These are phyloP conservation scores for Cyberlindnera mississippiensis DNA, from an alignment of 805 yeast species.

Conservation along the genomic window DNA sequence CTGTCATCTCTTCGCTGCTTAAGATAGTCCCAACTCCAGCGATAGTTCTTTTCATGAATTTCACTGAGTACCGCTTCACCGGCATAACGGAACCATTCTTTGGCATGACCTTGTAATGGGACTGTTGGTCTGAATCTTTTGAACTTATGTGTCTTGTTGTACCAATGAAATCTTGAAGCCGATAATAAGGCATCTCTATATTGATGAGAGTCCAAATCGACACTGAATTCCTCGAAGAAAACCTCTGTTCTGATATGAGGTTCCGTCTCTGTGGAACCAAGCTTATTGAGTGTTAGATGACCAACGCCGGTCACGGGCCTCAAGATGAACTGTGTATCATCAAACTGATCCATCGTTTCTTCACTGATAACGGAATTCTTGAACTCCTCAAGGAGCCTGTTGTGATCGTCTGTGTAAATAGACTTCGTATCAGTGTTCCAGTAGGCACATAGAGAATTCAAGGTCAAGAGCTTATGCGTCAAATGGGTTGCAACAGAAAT, in stretches of 20 bases:
- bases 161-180: conserved; percentile 77
- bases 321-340: conserved; percentile 51
- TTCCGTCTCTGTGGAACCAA: conserved; percentile 59
- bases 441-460: conserved; percentile 72
- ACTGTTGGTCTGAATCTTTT: conserved; percentile 62
- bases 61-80: conserved; percentile 73
- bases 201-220: conserved; percentile 79
- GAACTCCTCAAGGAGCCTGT: conserved; percentile 45
- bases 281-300: conserved; percentile 72
- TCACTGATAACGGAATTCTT: conserved; percentile 38
- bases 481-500: conserved; percentile 63
- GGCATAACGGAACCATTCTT: conserved; percentile 78
- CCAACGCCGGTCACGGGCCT: conserved; percentile 91
- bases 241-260: conserved; percentile 76
- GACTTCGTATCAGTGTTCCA: conserved; percentile 71
- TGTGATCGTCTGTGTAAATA: conserved; percentile 44
- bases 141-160: conserved; percentile 69
- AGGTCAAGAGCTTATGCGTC: conserved; percentile 72
- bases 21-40: conserved; percentile 88
- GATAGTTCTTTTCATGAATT: conserved; percentile 73
- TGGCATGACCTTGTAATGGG: conserved; percentile 56
- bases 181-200: conserved; percentile 79
- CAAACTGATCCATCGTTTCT: conserved; percentile 29
- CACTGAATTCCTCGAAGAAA: conserved; percentile 83
- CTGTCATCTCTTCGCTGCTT: conserved; percentile 69